phyloP scores from a whole-genome alignment of 257 asterid genomes.

The Gardenia jasminoides region DNA sequence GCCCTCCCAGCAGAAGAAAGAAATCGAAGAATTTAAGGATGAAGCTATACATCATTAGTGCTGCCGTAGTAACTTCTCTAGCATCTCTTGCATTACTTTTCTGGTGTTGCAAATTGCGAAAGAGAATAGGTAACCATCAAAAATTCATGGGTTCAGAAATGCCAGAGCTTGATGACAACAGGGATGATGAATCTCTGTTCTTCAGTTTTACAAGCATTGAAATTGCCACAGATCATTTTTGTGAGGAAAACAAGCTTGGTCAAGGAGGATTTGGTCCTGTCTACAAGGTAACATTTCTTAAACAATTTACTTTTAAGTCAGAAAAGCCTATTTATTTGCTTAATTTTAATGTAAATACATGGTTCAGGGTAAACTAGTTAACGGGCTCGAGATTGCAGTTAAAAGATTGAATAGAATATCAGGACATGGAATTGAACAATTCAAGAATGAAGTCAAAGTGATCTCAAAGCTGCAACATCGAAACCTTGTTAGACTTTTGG shows the following conservation, averaged over 20 bases:
- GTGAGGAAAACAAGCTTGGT: conserved; percentile 1
- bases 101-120: neutral
- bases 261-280: conserved; percentile 10
- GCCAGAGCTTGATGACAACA: neutral
- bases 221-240: neutral
- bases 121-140: neutral
- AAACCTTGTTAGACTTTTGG: conserved; percentile 6
- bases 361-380: neutral
- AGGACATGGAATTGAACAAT: neutral
- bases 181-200: neutral
- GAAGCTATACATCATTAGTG: neutral
- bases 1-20: neutral
- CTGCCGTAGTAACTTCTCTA: neutral
- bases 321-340: neutral
- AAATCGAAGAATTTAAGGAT: neutral
- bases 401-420: neutral
- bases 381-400: conserved; percentile 4
- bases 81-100: neutral
- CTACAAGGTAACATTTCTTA: neutral
- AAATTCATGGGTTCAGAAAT: neutral
- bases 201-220: neutral
- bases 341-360: neutral
- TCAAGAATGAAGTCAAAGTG: neutral
- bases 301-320: no score
- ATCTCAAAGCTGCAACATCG: conserved; percentile 6